These are phyloP conservation scores for Pleurostoma richardsiae DNA, from an alignment of 2,329 filamentous ascomycete genomes.

Conservation along the genomic window DNA sequence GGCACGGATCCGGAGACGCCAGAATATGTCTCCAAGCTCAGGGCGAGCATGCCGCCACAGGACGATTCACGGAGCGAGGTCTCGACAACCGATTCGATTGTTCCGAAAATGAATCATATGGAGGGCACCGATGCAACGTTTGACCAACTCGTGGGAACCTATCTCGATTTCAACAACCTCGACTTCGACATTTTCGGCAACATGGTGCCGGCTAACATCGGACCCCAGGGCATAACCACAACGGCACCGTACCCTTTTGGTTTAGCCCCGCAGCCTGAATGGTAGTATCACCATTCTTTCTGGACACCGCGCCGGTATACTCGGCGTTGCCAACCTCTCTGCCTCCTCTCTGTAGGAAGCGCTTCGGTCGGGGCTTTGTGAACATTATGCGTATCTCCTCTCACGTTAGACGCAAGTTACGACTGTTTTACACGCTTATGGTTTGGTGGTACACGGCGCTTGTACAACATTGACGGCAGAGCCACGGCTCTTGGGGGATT, in stretches of 20 bases:
- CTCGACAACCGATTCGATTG: constrained; percentile 5
- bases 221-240: constrained; percentile 1
- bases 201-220: constrained; percentile 5
- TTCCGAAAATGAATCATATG: constrained; percentile 2
- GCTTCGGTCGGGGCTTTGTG: no score
- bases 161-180: constrained; percentile 34
- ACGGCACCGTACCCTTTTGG: constrained; percentile 13
- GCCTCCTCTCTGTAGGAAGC: no score
- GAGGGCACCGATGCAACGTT: constrained; percentile 19
- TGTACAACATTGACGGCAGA: no score
- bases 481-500: no score
- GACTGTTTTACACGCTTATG: no score
- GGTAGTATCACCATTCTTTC: constrained; percentile 6
- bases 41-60: constrained; percentile 28
- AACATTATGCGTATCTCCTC: no score
- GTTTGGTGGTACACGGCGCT: no score
- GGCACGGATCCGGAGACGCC: constrained; percentile 36
- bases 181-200: constrained; percentile 41
- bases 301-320: no score
- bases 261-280: constrained; percentile 11
- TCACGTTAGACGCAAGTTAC: no score
- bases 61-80: constrained; percentile 22
- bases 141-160: constrained; percentile 39
- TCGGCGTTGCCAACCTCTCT: no score
- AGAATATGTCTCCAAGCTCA: constrained; percentile 38